Percentiles rank a stretch among this genome's conserved stretches.
phyloP scores from a whole-genome alignment of 176 grass and related monocot species.

The Echinochloa phyllopogon region DNA sequence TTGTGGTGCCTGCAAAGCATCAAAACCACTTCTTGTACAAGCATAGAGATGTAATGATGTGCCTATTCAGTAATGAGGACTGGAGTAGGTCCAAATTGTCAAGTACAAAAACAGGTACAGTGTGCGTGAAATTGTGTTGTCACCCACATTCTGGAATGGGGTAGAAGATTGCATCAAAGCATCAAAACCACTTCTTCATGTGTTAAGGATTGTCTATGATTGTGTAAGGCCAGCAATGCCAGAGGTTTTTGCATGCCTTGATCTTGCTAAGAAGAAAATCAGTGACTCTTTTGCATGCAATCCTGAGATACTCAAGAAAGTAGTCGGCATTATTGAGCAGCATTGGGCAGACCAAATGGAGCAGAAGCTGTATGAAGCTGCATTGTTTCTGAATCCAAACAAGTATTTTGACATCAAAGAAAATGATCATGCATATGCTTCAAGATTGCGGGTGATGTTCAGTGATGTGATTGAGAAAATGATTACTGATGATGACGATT shows the following conservation, averaged over 20 bases:
- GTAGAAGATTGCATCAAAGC: slow-evolving; percentile 18
- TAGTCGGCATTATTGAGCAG: not conserved
- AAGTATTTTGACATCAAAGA: slow-evolving; percentile 1
- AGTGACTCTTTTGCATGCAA: not conserved
- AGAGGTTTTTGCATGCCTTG: not conserved
- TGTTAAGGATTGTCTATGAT: slow-evolving; percentile 18
- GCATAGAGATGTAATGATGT: not conserved
- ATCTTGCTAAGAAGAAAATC: slow-evolving; percentile 31
- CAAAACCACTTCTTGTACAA: too few species aligned
- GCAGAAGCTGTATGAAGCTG: not conserved
- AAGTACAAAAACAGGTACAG: not conserved
- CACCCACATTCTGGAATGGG: slow-evolving; percentile 1
- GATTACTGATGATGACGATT: not conserved
- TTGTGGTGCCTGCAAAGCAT: slow-evolving; percentile 1
- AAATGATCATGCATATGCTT: not conserved
- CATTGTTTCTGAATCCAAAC: slow-evolving; percentile 23
- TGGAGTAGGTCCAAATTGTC: slow-evolving; percentile 11
- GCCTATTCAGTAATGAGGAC: slow-evolving; percentile 7
- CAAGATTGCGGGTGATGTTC: not conserved
- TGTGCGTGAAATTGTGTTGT: not conserved
- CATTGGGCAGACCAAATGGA: not conserved
- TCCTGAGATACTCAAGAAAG: not conserved
- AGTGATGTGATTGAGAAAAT: slow-evolving; percentile 3
- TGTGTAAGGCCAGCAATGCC: not conserved
- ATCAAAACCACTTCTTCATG: slow-evolving; percentile 9